Percentiles rank a stretch among this genome's conserved stretches.
phyloP scores from a whole-genome alignment of 2,329 filamentous ascomycete species.

The Phaeosphaeriaceae sp. region DNA sequence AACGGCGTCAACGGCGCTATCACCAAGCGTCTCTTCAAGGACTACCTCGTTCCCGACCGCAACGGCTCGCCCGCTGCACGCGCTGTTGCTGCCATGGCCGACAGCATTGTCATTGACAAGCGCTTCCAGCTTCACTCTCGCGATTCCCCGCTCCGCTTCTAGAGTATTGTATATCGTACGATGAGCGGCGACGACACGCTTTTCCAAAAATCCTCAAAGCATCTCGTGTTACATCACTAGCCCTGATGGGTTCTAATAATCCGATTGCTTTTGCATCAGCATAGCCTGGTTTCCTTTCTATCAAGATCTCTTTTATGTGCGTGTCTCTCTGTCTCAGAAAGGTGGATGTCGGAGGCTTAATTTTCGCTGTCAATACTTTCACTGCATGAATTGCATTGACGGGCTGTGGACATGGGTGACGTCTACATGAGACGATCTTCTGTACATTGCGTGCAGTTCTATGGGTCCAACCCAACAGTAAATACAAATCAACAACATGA shows the following conservation, averaged over 20 bases:
- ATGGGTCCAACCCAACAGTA: background rate
- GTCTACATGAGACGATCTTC: conserved; percentile 2
- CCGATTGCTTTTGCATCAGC: conserved; percentile 20
- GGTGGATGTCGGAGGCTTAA: conserved; percentile 20
- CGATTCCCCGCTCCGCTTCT: conserved; percentile 38
- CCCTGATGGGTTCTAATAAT: conserved; percentile 18
- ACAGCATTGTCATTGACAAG: conserved; percentile 28
- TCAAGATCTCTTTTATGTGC: conserved; percentile 11
- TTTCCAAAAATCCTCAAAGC: conserved; percentile 11
- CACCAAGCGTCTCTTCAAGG: conserved; percentile 34
- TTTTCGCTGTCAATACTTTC: conserved; percentile 35
- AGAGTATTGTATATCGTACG: conserved; percentile 25
- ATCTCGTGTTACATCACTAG: conserved; percentile 20
- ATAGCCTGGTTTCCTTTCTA: conserved; percentile 18
- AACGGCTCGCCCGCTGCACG: conserved; percentile 40
- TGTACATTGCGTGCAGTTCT: conserved; percentile 3
- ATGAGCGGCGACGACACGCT: conserved; percentile 22
- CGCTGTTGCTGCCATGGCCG: conserved; percentile 24
- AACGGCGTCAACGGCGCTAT: conserved; percentile 43
- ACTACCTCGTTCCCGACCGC: conserved; percentile 36
- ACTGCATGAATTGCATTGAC: conserved; percentile 24
- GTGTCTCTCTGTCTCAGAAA: conserved; percentile 2
- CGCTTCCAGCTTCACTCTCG: conserved; percentile 38
- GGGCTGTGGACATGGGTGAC: conserved; percentile 6
- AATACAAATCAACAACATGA: background rate